phyloP scores from a whole-genome alignment of 2,329 filamentous ascomycete genomes.

The Aspergillus pseudonomiae region DNA sequence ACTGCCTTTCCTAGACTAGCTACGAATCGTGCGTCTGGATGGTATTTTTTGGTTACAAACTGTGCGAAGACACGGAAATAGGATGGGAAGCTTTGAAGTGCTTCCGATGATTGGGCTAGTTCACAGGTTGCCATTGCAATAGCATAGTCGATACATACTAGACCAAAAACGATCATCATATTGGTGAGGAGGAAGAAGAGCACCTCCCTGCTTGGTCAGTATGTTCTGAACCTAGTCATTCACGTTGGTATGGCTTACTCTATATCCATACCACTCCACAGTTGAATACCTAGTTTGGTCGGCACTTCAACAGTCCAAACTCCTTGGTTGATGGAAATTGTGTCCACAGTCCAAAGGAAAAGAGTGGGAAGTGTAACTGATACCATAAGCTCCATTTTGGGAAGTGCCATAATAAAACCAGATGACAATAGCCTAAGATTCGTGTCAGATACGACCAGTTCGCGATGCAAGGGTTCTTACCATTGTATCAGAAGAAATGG shows the following conservation, averaged over 20 bases:
- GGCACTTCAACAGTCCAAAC: constrained; percentile 72
- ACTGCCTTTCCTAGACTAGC: constrained; percentile 63
- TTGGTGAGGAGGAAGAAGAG: constrained; percentile 75
- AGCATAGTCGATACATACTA: constrained; percentile 70
- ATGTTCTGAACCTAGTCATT: not conserved
- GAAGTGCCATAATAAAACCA: constrained; percentile 61
- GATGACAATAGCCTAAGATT: not conserved
- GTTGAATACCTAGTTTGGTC: constrained; percentile 65
- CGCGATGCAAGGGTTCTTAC: constrained; percentile 55
- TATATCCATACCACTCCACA: constrained; percentile 65
- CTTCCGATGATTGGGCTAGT: not conserved
- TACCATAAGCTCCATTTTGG: constrained; percentile 58
- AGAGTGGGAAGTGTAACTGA: constrained; percentile 67
- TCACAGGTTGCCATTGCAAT: constrained; percentile 58
- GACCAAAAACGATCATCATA: constrained; percentile 68
- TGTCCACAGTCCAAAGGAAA: constrained; percentile 74
- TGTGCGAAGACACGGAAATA: constrained; percentile 28
- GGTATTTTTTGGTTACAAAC: constrained; percentile 49
- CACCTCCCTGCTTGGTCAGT: constrained; percentile 54
- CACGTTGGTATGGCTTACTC: constrained; percentile 48
- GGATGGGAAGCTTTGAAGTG: not conserved
- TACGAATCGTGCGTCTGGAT: constrained; percentile 55
- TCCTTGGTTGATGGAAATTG: constrained; percentile 65
- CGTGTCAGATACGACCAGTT: constrained; percentile 49
- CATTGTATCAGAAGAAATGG: constrained; percentile 68